Conservation (phyloP, 805 yeast genomes). For the Limtongozyma cylindracea region DNA sequence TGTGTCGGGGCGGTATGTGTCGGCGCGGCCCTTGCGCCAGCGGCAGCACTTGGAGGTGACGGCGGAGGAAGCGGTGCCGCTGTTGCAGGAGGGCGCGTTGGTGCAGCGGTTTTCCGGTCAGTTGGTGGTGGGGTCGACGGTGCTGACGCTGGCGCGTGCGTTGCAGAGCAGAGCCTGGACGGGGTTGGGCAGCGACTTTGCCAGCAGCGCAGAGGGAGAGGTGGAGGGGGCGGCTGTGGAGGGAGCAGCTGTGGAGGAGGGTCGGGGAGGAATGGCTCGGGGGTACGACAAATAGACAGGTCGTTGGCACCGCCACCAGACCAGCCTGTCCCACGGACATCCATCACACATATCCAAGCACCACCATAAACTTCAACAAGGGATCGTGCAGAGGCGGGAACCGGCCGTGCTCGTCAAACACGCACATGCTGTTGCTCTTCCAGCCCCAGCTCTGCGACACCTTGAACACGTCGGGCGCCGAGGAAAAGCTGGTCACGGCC, state of each 20-base stretch:
- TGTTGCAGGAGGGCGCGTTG: slow-evolving; percentile 8
- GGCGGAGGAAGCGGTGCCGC: slow-evolving; percentile 5
- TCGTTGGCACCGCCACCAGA: too few species aligned
- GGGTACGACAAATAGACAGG: slow-evolving; percentile 44
- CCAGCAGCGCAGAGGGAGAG: slow-evolving; percentile 4
- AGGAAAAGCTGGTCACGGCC: too few species aligned
- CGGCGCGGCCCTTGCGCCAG: slow-evolving; percentile 55
- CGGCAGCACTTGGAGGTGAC: slow-evolving; percentile 40
- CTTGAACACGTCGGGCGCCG: too few species aligned
- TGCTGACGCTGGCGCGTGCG: slow-evolving; percentile 68
- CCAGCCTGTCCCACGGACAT: too few species aligned
- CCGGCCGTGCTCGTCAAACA: too few species aligned
- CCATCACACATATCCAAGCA: too few species aligned
- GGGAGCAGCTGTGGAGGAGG: slow-evolving; percentile 72
- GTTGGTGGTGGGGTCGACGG: slow-evolving; percentile 47
- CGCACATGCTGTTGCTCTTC: too few species aligned
- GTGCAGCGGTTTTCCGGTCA: slow-evolving; percentile 30
- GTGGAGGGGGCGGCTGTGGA: slow-evolving; percentile 19
- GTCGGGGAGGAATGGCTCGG: slow-evolving; percentile 73
- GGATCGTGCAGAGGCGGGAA: too few species aligned
- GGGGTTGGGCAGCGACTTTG: slow-evolving; percentile 75
- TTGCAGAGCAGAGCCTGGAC: slow-evolving; percentile 62
- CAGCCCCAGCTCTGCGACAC: too few species aligned
- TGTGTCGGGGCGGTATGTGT: slow-evolving; percentile 57
- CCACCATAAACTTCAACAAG: too few species aligned